Evolutionary conservation across 2,329 filamentous ascomycete species (phyloP).

Genomic region (Aspergillus sp.): DNA sequence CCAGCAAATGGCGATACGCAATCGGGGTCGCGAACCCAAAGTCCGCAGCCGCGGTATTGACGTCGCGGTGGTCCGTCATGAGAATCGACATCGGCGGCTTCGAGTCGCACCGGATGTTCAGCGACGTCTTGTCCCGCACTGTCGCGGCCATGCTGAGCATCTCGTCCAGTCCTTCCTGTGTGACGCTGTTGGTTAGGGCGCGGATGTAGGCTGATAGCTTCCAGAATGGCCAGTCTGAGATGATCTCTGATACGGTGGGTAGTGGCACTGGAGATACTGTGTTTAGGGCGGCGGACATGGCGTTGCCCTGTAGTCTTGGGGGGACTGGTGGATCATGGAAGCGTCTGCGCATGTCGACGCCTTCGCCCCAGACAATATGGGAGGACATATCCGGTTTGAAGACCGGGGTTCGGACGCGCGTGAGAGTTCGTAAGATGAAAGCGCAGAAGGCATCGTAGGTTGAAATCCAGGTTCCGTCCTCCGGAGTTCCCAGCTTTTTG

Average conservation of each 20-base stretch:
- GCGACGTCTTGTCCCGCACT: conserved; percentile 37
- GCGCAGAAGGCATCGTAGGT: conserved; percentile 49
- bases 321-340: conserved; percentile 35
- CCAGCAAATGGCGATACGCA: conserved; percentile 34
- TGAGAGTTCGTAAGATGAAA: conserved; percentile 43
- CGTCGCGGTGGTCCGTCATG: conserved; percentile 39
- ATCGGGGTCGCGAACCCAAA: conserved; percentile 41
- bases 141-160: conserved; percentile 33
- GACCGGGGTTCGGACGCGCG: conserved; percentile 34
- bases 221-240: conserved; percentile 37
- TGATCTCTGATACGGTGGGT: conserved; percentile 33
- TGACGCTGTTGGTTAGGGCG: conserved; percentile 36
- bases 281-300: conserved; percentile 31
- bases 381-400: conserved; percentile 32
- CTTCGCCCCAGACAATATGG: conserved; percentile 37
- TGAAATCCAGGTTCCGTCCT: conserved; percentile 33
- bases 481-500: conserved; percentile 25
- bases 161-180: conserved; percentile 30
- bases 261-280: conserved; percentile 24
- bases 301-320: conserved; percentile 38
- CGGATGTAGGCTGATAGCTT: conserved; percentile 40
- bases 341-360: conserved; percentile 41
- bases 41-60: conserved; percentile 26
- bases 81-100: conserved; percentile 38
- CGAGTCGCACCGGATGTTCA: conserved; percentile 36